Percentiles rank a stretch among this genome's conserved stretches.
Evolutionary conservation across 2,329 filamentous ascomycete species (phyloP).

Genomic region (Phoma sp.): DNA sequence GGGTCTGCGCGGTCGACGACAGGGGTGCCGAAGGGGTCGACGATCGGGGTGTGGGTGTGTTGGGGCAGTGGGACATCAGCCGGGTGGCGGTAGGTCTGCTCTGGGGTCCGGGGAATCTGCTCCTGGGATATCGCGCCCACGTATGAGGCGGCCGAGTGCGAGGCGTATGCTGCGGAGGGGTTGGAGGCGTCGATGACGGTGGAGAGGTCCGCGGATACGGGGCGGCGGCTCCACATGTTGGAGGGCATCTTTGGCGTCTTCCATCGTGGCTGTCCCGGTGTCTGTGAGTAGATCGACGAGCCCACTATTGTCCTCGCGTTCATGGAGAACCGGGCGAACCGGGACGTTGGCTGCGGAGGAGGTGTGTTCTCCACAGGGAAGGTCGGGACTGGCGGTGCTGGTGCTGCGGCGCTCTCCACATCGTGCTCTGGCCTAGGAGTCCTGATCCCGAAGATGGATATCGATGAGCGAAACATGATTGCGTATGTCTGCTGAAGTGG

Average conservation of each 20-base stretch:
- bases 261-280: constrained; percentile 34
- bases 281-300: constrained; percentile 47
- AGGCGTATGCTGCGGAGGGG: constrained; percentile 41
- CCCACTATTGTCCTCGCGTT: constrained; percentile 26
- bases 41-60: not conserved
- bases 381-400: not conserved
- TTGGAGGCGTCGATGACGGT: constrained; percentile 30
- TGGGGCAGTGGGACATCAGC: constrained; percentile 37
- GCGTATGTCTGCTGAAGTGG: constrained; percentile 8
- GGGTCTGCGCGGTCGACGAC: not conserved
- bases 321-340: constrained; percentile 27
- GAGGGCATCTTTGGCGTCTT: constrained; percentile 43
- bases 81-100: constrained; percentile 39
- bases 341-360: constrained; percentile 25
- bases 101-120: constrained; percentile 25
- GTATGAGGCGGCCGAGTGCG: constrained; percentile 46
- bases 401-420: constrained; percentile 21
- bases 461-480: constrained; percentile 42
- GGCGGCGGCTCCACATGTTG: constrained; percentile 40
- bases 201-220: constrained; percentile 32
- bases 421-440: constrained; percentile 42
- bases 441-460: constrained; percentile 31
- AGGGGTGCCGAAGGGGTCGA: no score
- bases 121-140: constrained; percentile 38
- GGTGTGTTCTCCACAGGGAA: constrained; percentile 25